A percentile compares a stretch with the other conserved stretches of the same genome.
Evolutionary conservation across 495 filamentous ascomycete genomes (phyloP).

Genomic region (Aspergillus bridgeri): DNA sequence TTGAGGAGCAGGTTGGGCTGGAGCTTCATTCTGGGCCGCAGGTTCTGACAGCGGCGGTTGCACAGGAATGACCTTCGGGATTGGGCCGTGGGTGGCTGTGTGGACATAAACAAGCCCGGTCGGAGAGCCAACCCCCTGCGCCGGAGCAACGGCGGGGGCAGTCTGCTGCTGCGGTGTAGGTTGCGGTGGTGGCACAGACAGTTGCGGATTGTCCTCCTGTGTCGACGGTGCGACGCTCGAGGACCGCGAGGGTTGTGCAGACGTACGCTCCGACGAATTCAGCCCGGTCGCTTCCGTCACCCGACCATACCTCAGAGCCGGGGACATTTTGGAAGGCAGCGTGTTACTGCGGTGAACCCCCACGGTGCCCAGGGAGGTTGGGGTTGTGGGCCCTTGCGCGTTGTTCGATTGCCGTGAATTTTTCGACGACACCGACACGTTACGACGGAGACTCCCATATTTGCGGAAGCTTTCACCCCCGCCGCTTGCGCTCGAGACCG

Average conservation of each 20-base stretch:
- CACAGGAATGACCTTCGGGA: constrained; percentile 17
- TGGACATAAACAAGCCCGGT: constrained; percentile 27
- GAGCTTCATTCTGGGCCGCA: background rate
- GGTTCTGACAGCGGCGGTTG: constrained; percentile 1
- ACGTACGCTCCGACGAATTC: constrained; percentile 31
- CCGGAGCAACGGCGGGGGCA: background rate
- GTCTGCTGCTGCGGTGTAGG: constrained; percentile 23
- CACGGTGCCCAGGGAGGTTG: constrained; percentile 52
- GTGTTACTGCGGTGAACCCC: constrained; percentile 92
- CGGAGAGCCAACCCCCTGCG: constrained; percentile 9
- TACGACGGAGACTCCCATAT: constrained; percentile 67
- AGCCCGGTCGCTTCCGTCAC: constrained; percentile 28
- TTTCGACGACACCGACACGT: constrained; percentile 72
- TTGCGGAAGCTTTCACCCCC: constrained; percentile 82
- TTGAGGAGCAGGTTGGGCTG: background rate
- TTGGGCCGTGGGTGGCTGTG: constrained; percentile 37
- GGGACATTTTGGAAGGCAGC: constrained; percentile 87
- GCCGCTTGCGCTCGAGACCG: constrained; percentile 81
- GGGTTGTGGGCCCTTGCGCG: constrained; percentile 67
- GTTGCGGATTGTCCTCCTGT: background rate
- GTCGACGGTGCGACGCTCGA: constrained; percentile 11
- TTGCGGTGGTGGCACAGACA: constrained; percentile 14
- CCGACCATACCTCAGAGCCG: constrained; percentile 57
- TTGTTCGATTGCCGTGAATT: constrained; percentile 70
- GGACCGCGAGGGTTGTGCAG: constrained; percentile 33